phyloP scores from a whole-genome alignment of 768 basidiomycete genomes.

The Asterophora lycoperdoides region DNA sequence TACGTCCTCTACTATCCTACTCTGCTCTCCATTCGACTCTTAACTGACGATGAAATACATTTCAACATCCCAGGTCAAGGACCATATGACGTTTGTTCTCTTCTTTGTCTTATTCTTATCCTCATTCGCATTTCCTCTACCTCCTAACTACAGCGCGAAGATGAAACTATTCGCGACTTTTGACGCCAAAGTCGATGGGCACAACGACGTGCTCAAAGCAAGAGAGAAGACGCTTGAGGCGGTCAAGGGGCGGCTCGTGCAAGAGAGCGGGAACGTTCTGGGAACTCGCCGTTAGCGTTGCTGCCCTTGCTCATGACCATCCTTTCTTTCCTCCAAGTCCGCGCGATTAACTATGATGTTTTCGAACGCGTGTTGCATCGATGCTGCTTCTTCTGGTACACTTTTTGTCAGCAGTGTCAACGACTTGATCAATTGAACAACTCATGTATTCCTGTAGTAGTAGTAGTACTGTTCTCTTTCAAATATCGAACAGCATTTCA shows the following conservation, averaged over 20 bases:
- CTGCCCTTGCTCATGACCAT: no score
- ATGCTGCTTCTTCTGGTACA: no score
- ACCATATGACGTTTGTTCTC: conserved; percentile 42
- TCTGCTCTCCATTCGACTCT: no score
- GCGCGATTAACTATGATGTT: not conserved
- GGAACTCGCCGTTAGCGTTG: not conserved
- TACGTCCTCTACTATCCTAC: conserved; percentile 25
- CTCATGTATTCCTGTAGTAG: no score
- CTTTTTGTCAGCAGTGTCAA: no score
- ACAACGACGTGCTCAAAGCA: conserved; percentile 34
- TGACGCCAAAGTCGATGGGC: conserved; percentile 37
- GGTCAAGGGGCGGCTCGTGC: conserved; percentile 35
- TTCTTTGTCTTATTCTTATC: not conserved
- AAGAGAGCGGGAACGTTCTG: conserved; percentile 37
- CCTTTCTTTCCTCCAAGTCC: no score
- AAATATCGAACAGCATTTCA: no score
- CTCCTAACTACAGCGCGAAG: conserved; percentile 34
- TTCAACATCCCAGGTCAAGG: conserved; percentile 47
- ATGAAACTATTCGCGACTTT: conserved; percentile 43
- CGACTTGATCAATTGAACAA: no score
- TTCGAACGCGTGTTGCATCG: no score
- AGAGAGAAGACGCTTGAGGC: conserved; percentile 36
- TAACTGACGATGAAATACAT: no score
- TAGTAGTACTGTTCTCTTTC: no score
- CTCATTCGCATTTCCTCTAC: not conserved